These are phyloP conservation scores for Candolleomyces aberdarensis DNA, from an alignment of 768 basidiomycete genomes.

Conservation along the genomic window DNA sequence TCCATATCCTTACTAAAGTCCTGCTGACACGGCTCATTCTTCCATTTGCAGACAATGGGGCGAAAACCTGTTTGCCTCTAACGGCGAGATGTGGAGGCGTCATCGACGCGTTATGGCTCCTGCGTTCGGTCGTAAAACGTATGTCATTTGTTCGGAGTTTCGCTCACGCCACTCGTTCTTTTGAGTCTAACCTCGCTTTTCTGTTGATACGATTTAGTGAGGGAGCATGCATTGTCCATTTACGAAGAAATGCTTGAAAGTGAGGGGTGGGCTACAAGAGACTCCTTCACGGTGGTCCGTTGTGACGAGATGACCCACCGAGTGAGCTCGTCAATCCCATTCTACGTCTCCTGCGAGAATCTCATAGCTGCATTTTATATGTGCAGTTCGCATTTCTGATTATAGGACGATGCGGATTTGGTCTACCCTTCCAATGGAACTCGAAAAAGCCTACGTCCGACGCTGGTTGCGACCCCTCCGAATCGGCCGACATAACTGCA, in stretches of 20 bases:
- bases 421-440: constrained; percentile 18
- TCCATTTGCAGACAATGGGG: constrained; percentile 9
- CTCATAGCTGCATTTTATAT: no score
- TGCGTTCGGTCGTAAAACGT: constrained; percentile 9
- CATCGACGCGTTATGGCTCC: constrained; percentile 10
- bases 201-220: not conserved
- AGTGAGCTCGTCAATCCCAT: no score
- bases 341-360: no score
- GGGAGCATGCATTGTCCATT: not conserved
- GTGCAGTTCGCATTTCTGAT: constrained; percentile 17
- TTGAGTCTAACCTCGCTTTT: not conserved
- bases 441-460: no score
- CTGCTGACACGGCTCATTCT: no score
- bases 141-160: not conserved
- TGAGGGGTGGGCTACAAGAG: not conserved
- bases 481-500: not conserved
- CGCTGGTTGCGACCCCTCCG: not conserved
- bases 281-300: not conserved
- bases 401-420: constrained; percentile 21
- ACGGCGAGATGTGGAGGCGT: constrained; percentile 9
- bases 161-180: not conserved
- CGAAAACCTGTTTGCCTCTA: constrained; percentile 7
- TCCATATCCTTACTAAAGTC: no score
- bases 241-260: not conserved
- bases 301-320: no score